Conservation (phyloP, 805 yeast species). For the Suhomyces tanzawaensis region DNA sequence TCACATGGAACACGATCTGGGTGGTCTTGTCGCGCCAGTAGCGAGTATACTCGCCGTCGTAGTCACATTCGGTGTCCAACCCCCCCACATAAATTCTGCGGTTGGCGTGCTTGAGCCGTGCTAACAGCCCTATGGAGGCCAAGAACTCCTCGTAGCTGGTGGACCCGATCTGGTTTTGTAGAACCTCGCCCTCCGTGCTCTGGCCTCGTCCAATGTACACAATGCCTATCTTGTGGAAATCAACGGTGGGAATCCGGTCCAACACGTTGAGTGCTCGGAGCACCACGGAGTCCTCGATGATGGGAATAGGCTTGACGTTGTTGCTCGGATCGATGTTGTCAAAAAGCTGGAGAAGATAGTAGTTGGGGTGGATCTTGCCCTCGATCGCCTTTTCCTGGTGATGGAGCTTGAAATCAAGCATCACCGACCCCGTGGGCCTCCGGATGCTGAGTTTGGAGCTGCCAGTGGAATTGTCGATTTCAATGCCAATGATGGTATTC, state of each 20-base stretch:
- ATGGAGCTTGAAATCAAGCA: constrained; percentile 45
- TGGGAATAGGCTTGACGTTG: constrained; percentile 44
- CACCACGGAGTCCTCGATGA: constrained; percentile 47
- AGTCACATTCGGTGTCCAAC: constrained; percentile 62
- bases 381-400: constrained; percentile 15
- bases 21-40: constrained; percentile 69
- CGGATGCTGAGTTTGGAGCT: constrained; percentile 51
- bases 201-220: constrained; percentile 73
- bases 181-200: constrained; percentile 57
- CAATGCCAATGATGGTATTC: constrained; percentile 52
- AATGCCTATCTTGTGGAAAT: constrained; percentile 75
- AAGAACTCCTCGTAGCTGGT: constrained; percentile 58
- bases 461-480: constrained; percentile 52
- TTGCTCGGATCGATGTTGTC: constrained; percentile 38
- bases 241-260: constrained; percentile 76
- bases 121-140: constrained; percentile 54
- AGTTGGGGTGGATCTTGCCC: constrained; percentile 37
- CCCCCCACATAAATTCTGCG: constrained; percentile 70
- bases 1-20: constrained; percentile 74
- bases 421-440: constrained; percentile 64
- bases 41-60: constrained; percentile 74
- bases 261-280: constrained; percentile 55
- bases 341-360: constrained; percentile 50
- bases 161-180: constrained; percentile 66
- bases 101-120: constrained; percentile 51